Evolutionary conservation across 2,329 filamentous ascomycete species (phyloP).

Genomic region (Trichoderma brevicompactum): DNA sequence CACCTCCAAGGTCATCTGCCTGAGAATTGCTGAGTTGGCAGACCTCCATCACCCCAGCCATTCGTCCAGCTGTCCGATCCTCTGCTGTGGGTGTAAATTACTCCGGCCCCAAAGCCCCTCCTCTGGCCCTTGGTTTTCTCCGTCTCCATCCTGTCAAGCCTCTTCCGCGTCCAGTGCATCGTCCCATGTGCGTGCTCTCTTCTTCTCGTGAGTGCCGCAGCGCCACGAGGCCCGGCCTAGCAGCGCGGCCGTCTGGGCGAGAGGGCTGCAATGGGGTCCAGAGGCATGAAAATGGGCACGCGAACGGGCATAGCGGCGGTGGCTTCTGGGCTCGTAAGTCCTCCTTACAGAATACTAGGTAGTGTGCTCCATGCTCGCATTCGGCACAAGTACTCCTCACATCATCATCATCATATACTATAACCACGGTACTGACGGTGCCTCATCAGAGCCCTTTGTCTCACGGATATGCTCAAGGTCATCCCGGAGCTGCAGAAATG

Average conservation of each 20-base stretch:
- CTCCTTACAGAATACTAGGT: too few species aligned
- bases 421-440: too few species aligned
- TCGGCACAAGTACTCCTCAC: not conserved
- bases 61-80: slow-evolving; percentile 21
- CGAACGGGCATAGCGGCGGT: not conserved
- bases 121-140: not conserved
- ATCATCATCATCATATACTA: too few species aligned
- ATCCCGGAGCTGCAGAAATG: slow-evolving; percentile 1
- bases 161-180: slow-evolving; percentile 11
- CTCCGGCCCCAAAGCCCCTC: slow-evolving; percentile 15
- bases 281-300: not conserved
- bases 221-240: not conserved
- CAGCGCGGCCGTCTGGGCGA: not conserved
- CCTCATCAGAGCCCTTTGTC: not conserved
- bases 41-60: slow-evolving; percentile 32
- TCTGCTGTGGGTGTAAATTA: slow-evolving; percentile 21
- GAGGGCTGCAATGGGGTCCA: not conserved
- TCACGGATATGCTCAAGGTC: slow-evolving; percentile 8
- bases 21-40: slow-evolving; percentile 44
- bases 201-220: not conserved
- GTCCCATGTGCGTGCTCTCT: slow-evolving; percentile 15
- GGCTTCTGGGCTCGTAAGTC: too few species aligned
- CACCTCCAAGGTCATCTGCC: slow-evolving; percentile 43
- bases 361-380: too few species aligned
- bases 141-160: slow-evolving; percentile 1